Conservation (phyloP, 805 yeast genomes). For the Metschnikowia koreensis region DNA sequence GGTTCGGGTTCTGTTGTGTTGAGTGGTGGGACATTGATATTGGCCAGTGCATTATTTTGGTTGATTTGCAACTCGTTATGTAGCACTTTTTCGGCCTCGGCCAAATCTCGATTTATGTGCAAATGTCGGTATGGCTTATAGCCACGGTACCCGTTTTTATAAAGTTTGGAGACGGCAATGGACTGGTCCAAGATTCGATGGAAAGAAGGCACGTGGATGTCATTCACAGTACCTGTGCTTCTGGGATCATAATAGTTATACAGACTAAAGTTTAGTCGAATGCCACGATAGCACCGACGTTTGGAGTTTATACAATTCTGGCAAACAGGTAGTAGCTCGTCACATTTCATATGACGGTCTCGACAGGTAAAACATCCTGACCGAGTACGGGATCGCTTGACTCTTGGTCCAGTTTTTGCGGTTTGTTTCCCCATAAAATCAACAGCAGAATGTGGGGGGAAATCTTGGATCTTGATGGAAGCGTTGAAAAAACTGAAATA, state of each 20-base stretch:
- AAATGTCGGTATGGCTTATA: constrained; percentile 34
- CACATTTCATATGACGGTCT: constrained; percentile 66
- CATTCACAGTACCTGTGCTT: not conserved
- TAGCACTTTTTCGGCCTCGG: constrained; percentile 27
- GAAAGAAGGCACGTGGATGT: not conserved
- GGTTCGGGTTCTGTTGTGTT: not conserved
- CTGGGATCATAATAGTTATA: constrained; percentile 37
- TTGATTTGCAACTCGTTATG: constrained; percentile 7
- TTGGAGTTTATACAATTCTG: constrained; percentile 52
- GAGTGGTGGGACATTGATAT: not conserved
- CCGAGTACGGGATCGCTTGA: constrained; percentile 39
- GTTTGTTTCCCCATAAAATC: constrained; percentile 4
- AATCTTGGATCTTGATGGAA: not conserved
- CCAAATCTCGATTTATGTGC: constrained; percentile 31
- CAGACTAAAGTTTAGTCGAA: constrained; percentile 45
- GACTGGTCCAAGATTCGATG: constrained; percentile 41
- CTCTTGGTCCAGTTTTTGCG: constrained; percentile 3
- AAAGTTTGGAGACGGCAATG: constrained; percentile 40
- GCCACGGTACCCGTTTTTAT: constrained; percentile 30
- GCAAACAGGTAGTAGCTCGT: constrained; percentile 61
- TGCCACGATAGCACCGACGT: constrained; percentile 47
- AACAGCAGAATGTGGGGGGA: not conserved
- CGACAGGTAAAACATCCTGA: constrained; percentile 63
- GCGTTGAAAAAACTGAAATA: not conserved
- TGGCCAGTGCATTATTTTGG: not conserved